Evolutionary conservation across 345 rosid genomes (phyloP).

Genomic region (Dimocarpus longan): DNA sequence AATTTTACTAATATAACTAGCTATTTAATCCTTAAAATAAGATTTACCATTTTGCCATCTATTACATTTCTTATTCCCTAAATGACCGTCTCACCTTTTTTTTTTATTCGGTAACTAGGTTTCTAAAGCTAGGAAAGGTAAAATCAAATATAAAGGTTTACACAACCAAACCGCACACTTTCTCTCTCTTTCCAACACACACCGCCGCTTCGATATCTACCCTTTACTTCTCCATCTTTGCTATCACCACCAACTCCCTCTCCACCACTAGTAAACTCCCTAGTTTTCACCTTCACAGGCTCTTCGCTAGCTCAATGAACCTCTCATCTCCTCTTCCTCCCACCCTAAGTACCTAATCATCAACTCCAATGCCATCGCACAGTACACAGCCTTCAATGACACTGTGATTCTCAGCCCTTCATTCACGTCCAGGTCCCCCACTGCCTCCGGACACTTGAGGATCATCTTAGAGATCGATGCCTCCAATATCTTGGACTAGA

Average conservation of each 20-base stretch:
- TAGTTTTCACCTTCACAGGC: conserved; percentile 53
- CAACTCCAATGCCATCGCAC: conserved; percentile 61
- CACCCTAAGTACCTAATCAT: conserved; percentile 40
- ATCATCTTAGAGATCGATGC: conserved; percentile 39
- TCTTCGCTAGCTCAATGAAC: conserved; percentile 41
- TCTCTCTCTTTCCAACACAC: background rate
- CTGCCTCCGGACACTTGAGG: conserved; percentile 45
- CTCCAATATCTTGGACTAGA: conserved; percentile 34
- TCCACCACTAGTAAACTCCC: conserved; percentile 28
- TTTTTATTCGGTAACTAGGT: too few species aligned
- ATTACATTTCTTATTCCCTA: too few species aligned
- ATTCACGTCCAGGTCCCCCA: conserved; percentile 41
- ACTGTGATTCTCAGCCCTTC: conserved; percentile 32
- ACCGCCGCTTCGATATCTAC: conserved; percentile 49
- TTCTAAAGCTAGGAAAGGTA: too few species aligned
- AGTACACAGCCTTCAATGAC: conserved; percentile 56
- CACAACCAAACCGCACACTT: too few species aligned
- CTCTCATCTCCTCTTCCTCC: conserved; percentile 7
- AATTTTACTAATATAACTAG: too few species aligned
- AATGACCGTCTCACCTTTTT: too few species aligned
- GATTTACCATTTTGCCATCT: too few species aligned
- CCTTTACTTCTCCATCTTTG: conserved; percentile 36
- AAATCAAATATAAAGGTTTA: too few species aligned
- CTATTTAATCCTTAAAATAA: too few species aligned
- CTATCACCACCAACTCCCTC: conserved; percentile 51